Base-by-base conservation (phyloP, 768 basidiomycete species). In the Amanita rimosa region DNA sequence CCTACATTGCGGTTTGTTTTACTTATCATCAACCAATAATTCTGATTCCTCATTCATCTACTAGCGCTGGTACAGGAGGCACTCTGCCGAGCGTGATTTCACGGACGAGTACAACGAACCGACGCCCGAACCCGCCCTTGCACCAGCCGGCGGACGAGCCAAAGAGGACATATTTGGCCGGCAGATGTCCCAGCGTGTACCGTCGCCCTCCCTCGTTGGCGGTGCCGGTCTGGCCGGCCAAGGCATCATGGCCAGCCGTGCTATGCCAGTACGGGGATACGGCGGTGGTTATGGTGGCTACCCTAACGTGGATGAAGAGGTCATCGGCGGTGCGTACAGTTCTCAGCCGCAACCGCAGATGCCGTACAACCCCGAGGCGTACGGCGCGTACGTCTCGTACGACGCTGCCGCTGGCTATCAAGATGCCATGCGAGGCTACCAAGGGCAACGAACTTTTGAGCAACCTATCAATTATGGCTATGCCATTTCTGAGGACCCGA, bases 301-400 rank as follows among this genome's bases (percentile, higher is more conserved):
- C 29, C 39, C 39, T 16, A 24, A 31, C 19, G 46, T 31, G n/a
- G 61, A 61, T 7, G 67, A 70, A 21, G 58, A 60, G 7, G 56
- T 52, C 24, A 61, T 59, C 50, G 60, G 59, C 17, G 69, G 68
- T 24, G 61, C 64, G 6, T 74, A 71, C 56, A 68, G 68, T 54
- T 62, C 68, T 2, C 60, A 74, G 45, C 70, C 72, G 5, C 65
- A 67, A 45, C 52, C 53, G 6, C 69, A 72, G 53, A 54, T 52
- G 3, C 51, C 63, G 13, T 72, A 71, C 54, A 67, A 72, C 47
- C 58, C 67, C 14, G 71, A 74, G 46, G 68, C 67, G 0, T 74
- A 73, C 54, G 68, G 67, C 2, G 67, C 66, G 16, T 72, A 70
- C 46, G 67, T 57, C 19, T 55, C 64, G 6, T 69, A 69, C 50